Evolutionary conservation across 768 basidiomycete species (phyloP).

Genomic region (Kwoniella bestiolae): DNA sequence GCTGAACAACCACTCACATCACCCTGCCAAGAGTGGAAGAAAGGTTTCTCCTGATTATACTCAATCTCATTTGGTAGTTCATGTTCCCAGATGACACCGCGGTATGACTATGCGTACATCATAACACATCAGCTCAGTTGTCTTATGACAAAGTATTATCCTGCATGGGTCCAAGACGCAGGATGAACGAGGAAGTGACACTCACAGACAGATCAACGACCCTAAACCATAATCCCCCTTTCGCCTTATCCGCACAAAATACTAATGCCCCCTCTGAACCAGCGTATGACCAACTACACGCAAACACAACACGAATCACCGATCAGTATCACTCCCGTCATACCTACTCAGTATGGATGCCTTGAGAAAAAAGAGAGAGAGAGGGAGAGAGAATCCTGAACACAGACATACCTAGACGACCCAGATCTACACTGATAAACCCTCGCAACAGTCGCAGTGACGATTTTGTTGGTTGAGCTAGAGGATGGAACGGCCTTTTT

Average conservation of each 20-base stretch:
- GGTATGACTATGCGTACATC: conserved; percentile 67
- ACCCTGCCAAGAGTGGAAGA: conserved; percentile 89
- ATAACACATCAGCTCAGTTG: not conserved
- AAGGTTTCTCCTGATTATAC: conserved; percentile 79
- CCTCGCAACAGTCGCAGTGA: conserved; percentile 77
- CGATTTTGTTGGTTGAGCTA: conserved; percentile 68
- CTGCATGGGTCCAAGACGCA: not conserved
- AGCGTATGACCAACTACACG: conserved; percentile 83
- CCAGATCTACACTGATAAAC: conserved; percentile 76
- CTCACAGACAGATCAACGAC: conserved; percentile 73
- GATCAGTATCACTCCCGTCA: no score
- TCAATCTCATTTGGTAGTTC: conserved; percentile 83
- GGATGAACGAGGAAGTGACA: not conserved
- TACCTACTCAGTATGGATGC: no score
- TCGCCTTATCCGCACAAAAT: conserved; percentile 68
- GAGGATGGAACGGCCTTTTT: conserved; percentile 65
- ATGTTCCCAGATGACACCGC: conserved; percentile 91
- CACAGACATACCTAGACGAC: no score
- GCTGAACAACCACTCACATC: conserved; percentile 69
- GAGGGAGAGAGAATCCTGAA: no score
- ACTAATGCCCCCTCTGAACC: conserved; percentile 86
- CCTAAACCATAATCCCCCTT: conserved; percentile 68
- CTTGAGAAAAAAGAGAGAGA: no score
- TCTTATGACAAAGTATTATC: not conserved
- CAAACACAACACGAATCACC: no score